Percentiles rank a stretch among this genome's conserved stretches.
phyloP scores from a whole-genome alignment of 169 alveolate species.

The Toxoplasma gondii region DNA sequence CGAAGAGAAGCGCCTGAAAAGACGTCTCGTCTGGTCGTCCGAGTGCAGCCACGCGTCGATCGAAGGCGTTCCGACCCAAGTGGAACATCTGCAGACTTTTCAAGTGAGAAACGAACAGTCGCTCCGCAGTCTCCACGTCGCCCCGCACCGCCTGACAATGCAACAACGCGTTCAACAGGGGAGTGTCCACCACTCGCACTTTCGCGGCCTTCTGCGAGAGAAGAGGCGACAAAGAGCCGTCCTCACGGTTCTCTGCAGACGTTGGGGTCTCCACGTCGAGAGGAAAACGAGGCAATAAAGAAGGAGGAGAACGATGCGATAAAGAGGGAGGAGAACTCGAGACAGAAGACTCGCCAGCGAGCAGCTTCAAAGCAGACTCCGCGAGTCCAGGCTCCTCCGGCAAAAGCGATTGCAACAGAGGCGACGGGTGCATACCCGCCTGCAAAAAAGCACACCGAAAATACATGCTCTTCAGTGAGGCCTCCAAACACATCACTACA shows the following conservation, averaged over 20 bases:
- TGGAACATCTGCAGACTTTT: not conserved
- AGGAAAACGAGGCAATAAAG: not conserved
- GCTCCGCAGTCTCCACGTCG: constrained; percentile 2
- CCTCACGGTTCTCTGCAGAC: not conserved
- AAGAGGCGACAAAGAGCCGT: not conserved
- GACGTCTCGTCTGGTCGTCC: not conserved
- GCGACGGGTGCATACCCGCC: constrained; percentile 8
- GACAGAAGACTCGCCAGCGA: not conserved
- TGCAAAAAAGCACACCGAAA: not conserved
- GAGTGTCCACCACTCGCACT: not conserved
- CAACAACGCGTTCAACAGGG: constrained; percentile 17
- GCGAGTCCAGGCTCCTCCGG: not conserved
- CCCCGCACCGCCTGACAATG: not conserved
- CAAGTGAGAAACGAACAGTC: not conserved
- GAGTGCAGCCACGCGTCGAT: not conserved
- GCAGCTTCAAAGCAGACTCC: not conserved
- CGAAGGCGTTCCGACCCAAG: not conserved
- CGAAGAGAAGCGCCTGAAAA: constrained; percentile 19
- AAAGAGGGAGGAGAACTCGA: not conserved
- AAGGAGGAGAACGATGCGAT: not conserved
- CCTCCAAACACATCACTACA: not conserved
- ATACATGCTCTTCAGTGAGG: not conserved
- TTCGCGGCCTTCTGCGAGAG: not conserved
- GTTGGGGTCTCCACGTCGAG: not conserved
- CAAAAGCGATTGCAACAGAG: not conserved